Evolutionary conservation across 768 basidiomycete species (phyloP), one percentile per base, ranked within the genome.

Genomic region (Neoboletus subvelutipes): DNA sequence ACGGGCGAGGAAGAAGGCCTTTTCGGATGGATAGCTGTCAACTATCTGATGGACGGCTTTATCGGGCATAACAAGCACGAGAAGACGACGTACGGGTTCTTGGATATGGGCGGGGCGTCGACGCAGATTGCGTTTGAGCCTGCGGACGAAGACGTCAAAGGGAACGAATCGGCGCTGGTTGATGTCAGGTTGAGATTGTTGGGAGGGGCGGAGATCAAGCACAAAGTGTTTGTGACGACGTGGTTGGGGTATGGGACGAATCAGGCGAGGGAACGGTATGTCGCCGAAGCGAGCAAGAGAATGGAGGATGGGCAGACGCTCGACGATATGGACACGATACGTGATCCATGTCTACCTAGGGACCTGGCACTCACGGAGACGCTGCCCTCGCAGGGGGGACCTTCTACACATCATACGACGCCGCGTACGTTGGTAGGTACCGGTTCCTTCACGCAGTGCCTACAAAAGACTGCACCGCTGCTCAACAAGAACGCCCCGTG

Each of bases 201-300:
- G 40, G 83, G 86, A 33, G 97, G 96, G 17, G 81, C 88, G 64
- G 92, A 92, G 66, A 89, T 98, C 48, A 82, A 83, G 55, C 95
- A 97, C 75, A 85, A 87, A 58, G 92, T 99, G 24, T 99, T 98
- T 59, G 96, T 98, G 55, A 97, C 97, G 50, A 98, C 95, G 1
- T 98, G 97, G 97, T 76, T 99, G 26, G 97, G 97, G 12, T 99
- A 96, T 69, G 97, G 97, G 13, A 98, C 97, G 33, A 98, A 98
- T 64, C 88, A 94, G 72, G 96, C 94, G n/a, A 75, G 96, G 65
- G 92, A 96, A 69, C 84, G 96, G 51, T 98, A 98, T 72, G 84
- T 95, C 34, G 85, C 88, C 10, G 75, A 83, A 57, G 77, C 81
- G 28, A 78, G 95, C 57, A 71, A 75, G 56, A 77, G 83, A 24